Base-by-base conservation (phyloP, 257 asterid genomes). In the Ilex asprella region DNA sequence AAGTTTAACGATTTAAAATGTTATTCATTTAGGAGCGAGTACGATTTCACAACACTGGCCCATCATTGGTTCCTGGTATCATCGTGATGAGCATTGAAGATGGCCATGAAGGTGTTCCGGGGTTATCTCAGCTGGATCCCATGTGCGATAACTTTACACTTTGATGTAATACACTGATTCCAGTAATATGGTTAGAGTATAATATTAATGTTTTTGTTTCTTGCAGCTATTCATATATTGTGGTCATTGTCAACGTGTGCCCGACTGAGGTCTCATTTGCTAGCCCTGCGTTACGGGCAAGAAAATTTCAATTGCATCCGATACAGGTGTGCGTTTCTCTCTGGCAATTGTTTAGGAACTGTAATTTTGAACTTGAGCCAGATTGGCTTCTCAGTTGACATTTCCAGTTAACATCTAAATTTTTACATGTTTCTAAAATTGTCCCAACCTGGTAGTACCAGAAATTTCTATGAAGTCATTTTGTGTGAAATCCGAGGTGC, bases 71-170 rank as follows among this genome's bases (percentile, higher is more conserved):
- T 69, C 95, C 94, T 50, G 89, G 99, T 56, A 82, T 84, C 72
- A 77, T 92, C 56, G 84, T 82, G 70, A 85, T 92, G 97, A 82
- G 96, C 79, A 75, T 92, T 41, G 86, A 86, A 72, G 99, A 92
- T 79, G 99, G 99, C 63, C 77, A 84, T 61, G 79, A 80, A 54
- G 91, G 93, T 67, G 59, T 71, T 71, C 77, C 90, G 0, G 96
- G 89, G 41, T 86, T 83, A 51, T 63, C 88, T 46, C 96, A 86
- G 72, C 75, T 86, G 46, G 97, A 92, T 74, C 88, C 82, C 64
- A 67, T 68, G 97, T 92, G 54, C 29, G 95, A 78, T 49, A 50
- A 62, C 39, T 56, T 16, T 43, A 52, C 43, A 30, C 58, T 35
- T 54, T 67, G 43, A 30, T 16, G 44, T 70, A 60, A 14, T 29